Percentiles rank a stretch among this genome's conserved stretches.
Evolutionary conservation across 345 rosid species (phyloP).

Genomic region (Rhodomyrtus tomentosa): DNA sequence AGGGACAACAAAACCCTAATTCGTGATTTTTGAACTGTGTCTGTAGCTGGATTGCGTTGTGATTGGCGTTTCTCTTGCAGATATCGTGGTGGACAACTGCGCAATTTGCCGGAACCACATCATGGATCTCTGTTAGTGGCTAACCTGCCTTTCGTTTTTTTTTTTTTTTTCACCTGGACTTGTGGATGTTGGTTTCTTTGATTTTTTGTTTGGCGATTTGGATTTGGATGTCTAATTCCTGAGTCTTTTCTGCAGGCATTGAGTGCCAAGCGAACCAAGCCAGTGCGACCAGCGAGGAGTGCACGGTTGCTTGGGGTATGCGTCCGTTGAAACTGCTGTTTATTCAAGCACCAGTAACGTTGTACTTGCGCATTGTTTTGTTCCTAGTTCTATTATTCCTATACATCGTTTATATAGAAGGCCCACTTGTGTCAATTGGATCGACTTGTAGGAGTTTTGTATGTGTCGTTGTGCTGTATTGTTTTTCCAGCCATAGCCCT

Average conservation of each 20-base stretch:
- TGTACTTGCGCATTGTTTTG: not conserved
- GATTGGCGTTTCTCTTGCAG: constrained; percentile 25
- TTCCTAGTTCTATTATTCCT: not conserved
- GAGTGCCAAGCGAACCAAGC: constrained; percentile 97
- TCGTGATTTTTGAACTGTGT: not conserved
- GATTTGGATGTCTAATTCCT: not conserved
- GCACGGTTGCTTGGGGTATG: constrained; percentile 98
- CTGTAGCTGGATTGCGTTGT: not conserved
- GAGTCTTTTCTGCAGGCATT: constrained; percentile 39
- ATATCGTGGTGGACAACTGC: constrained; percentile 90
- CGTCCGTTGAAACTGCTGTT: not conserved
- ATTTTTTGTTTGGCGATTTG: not conserved
- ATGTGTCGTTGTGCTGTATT: not conserved
- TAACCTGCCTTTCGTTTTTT: not conserved
- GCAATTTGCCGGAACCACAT: constrained; percentile 97
- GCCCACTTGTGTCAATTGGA: not conserved
- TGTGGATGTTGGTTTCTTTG: not conserved
- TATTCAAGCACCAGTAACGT: not conserved
- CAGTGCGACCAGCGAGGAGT: constrained; percentile 88
- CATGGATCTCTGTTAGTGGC: constrained; percentile 79
- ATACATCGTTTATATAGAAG: not conserved
- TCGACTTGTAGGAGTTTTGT: not conserved
- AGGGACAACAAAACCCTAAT: constrained; percentile 5
- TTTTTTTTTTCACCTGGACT: not conserved
- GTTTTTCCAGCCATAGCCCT: not conserved